Percentiles rank a stretch among this genome's conserved stretches.
Evolutionary conservation across 2,329 filamentous ascomycete species (phyloP).

Genomic region (Sporothrix globosa): DNA sequence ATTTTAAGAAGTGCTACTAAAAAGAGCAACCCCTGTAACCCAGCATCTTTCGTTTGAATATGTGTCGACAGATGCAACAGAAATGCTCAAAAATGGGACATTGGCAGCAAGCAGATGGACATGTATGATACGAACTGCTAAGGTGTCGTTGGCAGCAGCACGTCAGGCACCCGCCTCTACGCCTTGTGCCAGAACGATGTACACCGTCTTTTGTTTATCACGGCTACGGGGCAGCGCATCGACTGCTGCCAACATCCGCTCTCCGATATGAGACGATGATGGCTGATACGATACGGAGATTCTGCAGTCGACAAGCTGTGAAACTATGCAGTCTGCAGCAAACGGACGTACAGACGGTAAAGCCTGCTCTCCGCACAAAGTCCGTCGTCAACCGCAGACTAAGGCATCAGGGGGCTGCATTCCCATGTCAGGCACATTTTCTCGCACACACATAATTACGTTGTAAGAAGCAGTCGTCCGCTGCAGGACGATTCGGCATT

Average conservation of each 20-base stretch:
- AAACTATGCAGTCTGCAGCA: background rate
- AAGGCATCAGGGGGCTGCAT: too few species aligned
- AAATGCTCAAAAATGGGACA: too few species aligned
- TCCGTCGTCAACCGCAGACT: too few species aligned
- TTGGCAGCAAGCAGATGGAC: too few species aligned
- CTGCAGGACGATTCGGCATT: too few species aligned
- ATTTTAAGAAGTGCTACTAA: too few species aligned
- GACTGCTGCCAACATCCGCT: background rate
- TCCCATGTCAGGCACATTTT: too few species aligned
- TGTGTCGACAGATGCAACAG: too few species aligned
- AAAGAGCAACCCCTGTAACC: too few species aligned
- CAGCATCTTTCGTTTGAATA: too few species aligned
- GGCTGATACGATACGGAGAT: constrained; percentile 7
- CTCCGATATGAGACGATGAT: constrained; percentile 5
- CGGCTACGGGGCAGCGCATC: background rate
- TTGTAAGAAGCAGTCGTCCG: background rate
- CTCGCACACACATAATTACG: background rate
- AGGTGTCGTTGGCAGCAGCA: background rate
- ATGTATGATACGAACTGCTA: background rate
- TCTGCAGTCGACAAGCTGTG: background rate
- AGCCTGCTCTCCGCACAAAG: background rate
- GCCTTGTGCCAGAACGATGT: background rate
- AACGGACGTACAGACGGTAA: background rate
- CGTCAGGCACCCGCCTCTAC: background rate
- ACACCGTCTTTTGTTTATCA: background rate